Conservation (phyloP, 352 stramenopile species). For the Blastocystis sp. region DNA sequence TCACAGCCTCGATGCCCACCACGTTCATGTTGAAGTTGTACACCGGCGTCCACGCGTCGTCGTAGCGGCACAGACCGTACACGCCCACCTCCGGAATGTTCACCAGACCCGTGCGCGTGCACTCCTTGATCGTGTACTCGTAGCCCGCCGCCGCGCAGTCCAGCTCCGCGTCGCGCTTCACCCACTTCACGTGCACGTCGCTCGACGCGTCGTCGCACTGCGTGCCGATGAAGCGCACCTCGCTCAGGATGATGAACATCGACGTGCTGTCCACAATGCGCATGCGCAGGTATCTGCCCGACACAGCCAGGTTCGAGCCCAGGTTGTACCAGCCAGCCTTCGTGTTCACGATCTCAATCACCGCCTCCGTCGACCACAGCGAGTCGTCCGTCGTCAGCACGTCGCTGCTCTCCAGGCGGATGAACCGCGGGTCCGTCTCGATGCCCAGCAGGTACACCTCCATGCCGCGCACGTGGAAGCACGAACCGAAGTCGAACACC, state of each 20-base stretch:
- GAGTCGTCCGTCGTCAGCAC: constrained; percentile 36
- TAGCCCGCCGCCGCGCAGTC: constrained; percentile 42
- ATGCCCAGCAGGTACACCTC: constrained; percentile 70
- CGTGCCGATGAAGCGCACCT: constrained; percentile 50
- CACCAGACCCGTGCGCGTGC: constrained; percentile 66
- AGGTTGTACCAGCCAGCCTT: constrained; percentile 46
- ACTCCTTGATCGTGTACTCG: constrained; percentile 39
- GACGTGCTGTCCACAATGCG: constrained; percentile 52
- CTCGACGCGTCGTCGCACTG: constrained; percentile 28
- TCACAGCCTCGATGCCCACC: constrained; percentile 19
- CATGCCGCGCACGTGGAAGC: constrained; percentile 43
- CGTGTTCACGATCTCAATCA: constrained; percentile 68
- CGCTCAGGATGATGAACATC: constrained; percentile 59
- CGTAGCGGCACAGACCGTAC: constrained; percentile 47
- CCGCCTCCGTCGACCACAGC: constrained; percentile 10
- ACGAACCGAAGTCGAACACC: constrained; percentile 67
- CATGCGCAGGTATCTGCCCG: constrained; percentile 58
- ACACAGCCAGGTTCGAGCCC: constrained; percentile 33
- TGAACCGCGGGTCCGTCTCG: constrained; percentile 63
- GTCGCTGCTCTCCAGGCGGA: constrained; percentile 65
- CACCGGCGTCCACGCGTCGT: constrained; percentile 42
- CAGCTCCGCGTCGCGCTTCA: constrained; percentile 32
- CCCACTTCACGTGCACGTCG: constrained; percentile 48
- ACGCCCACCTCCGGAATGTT: constrained; percentile 49
- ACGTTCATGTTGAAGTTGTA: constrained; percentile 70